Evolutionary conservation across 306 rosid species (phyloP).

Genomic region (Glycine tomentella): DNA sequence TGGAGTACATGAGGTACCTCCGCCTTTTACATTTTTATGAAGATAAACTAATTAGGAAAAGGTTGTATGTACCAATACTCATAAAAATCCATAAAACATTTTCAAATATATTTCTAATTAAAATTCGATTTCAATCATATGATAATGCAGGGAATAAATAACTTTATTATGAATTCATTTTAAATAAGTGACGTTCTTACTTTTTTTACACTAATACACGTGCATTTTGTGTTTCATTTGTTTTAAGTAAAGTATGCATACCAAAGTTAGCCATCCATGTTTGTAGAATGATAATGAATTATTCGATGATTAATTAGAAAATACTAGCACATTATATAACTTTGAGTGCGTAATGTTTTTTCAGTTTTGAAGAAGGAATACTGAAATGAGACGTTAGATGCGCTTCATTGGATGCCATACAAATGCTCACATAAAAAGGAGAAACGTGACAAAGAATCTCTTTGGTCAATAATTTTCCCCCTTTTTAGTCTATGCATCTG

Average conservation of each 20-base stretch:
- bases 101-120: slow-evolving; percentile 17
- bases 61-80: too few species aligned
- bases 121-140: slow-evolving; percentile 32
- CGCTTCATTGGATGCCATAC: slow-evolving; percentile 50
- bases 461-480: slow-evolving; percentile 45
- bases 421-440: slow-evolving; percentile 41
- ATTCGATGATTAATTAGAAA: slow-evolving; percentile 18
- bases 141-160: slow-evolving; percentile 47
- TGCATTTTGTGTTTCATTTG: slow-evolving; percentile 26
- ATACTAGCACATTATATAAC: background rate
- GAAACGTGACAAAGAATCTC: slow-evolving; percentile 51
- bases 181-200: background rate
- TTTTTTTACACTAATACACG: slow-evolving; percentile 40
- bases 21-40: too few species aligned
- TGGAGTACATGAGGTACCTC: too few species aligned
- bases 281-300: background rate
- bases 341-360: background rate
- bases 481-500: slow-evolving; percentile 25
- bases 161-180: slow-evolving; percentile 46
- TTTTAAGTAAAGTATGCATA: background rate
- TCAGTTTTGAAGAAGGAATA: background rate
- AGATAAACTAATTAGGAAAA: too few species aligned
- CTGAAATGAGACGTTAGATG: slow-evolving; percentile 21
- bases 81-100: background rate
- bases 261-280: slow-evolving; percentile 24